These are phyloP conservation scores for Nemania sp. DNA, from an alignment of 2,329 filamentous ascomycete species.

Conservation along the genomic window DNA sequence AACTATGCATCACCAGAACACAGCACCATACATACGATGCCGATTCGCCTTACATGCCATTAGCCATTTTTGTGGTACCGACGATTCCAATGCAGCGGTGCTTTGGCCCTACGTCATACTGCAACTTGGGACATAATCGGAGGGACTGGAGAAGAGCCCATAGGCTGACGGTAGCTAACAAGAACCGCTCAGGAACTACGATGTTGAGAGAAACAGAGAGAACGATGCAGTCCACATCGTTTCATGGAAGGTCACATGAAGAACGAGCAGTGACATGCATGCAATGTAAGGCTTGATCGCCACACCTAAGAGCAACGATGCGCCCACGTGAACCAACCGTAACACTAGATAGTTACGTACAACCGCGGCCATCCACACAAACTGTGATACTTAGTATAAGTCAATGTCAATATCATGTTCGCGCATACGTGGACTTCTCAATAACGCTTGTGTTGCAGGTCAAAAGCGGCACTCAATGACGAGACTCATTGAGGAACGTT, in stretches of 20 bases:
- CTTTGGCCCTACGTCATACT: constrained; percentile 24
- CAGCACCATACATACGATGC: constrained; percentile 2
- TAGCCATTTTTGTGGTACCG: constrained; percentile 5
- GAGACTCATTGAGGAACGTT: not conserved
- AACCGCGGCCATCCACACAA: constrained; percentile 11
- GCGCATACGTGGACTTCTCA: not conserved
- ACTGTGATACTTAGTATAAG: constrained; percentile 11
- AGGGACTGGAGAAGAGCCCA: constrained; percentile 8
- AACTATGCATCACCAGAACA: constrained; percentile 14
- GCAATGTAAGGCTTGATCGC: constrained; percentile 19
- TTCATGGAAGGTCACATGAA: constrained; percentile 32
- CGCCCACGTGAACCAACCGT: constrained; percentile 21
- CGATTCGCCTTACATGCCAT: constrained; percentile 3
- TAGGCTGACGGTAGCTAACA: constrained; percentile 18
- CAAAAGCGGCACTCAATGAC: constrained; percentile 20
- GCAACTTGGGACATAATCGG: constrained; percentile 7
- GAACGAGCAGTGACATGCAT: constrained; percentile 20
- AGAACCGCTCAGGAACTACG: constrained; percentile 6
- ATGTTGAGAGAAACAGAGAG: not conserved
- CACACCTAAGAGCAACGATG: constrained; percentile 16
- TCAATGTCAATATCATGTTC: constrained; percentile 18
- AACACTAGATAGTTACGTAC: not conserved
- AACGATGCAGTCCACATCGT: constrained; percentile 13
- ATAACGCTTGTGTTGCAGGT: constrained; percentile 11
- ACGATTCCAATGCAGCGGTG: constrained; percentile 1